A percentile compares a stretch with the other conserved stretches of the same genome.
These are phyloP conservation scores for Alternaria ethzedia DNA, from an alignment of 2,329 filamentous ascomycete species.

Conservation along the genomic window DNA sequence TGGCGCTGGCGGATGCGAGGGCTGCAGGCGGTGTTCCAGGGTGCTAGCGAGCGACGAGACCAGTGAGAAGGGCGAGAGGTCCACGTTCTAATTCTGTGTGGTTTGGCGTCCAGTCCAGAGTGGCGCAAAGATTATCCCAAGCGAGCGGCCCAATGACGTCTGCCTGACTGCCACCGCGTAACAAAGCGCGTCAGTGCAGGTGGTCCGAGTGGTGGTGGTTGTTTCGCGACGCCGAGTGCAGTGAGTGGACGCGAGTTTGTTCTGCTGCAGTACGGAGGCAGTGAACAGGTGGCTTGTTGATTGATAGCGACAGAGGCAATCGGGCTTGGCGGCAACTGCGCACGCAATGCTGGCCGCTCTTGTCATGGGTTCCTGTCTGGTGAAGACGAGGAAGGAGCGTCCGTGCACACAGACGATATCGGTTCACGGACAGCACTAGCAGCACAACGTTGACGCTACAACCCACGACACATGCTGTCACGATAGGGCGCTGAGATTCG, in stretches of 20 bases:
- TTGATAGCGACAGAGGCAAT: neutral
- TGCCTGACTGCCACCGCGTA: slow-evolving; percentile 12
- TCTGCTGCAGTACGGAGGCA: neutral
- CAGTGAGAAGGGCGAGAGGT: slow-evolving; percentile 26
- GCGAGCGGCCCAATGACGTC: slow-evolving; percentile 38
- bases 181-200: slow-evolving; percentile 8
- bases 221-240: neutral
- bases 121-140: slow-evolving; percentile 31
- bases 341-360: slow-evolving; percentile 2
- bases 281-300: neutral
- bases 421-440: neutral
- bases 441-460: slow-evolving; percentile 4
- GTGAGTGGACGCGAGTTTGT: neutral
- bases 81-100: slow-evolving; percentile 41
- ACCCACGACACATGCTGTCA: slow-evolving; percentile 16
- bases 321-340: slow-evolving; percentile 1
- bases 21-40: slow-evolving; percentile 12
- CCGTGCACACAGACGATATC: slow-evolving; percentile 14
- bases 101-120: slow-evolving; percentile 25
- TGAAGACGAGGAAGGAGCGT: slow-evolving; percentile 8
- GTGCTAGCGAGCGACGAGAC: slow-evolving; percentile 15
- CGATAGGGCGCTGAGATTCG: slow-evolving; percentile 5
- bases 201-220: neutral
- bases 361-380: slow-evolving; percentile 11
- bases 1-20: slow-evolving; percentile 16